Evolutionary conservation across 192 early-diverging fungal species (phyloP), one percentile per base, ranked within the genome.

Genomic region (Obelidium mucronatum): DNA sequence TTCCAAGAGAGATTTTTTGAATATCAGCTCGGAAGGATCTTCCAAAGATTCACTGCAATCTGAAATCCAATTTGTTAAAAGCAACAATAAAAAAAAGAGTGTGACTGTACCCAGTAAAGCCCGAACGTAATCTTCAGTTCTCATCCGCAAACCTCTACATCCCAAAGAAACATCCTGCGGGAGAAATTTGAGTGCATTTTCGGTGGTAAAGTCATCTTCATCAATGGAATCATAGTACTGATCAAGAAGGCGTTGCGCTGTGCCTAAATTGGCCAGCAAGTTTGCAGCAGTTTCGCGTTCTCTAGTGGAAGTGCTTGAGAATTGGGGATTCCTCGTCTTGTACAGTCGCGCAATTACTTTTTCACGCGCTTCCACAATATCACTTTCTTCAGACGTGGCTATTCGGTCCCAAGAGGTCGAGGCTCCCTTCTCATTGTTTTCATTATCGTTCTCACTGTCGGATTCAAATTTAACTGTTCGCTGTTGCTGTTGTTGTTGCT

Each of bases 321-420:
- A n/a, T 19, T 39, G 11, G 35, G 63, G 19, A 22, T 58, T 11
- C 31, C 66, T 67, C 24, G 22, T 30, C 30, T 40, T 67, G 13
- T 39, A 13, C 13, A 67, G 48, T n/a, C 26, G 17, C 11, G 42
- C 40, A 48, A 67, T 67, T 8, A 67, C 66, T 31, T 52, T 11
- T 30, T 67, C 66, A 15, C 66, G 42, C 19, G 66, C 66, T 2
- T 15, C 40, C 17, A 30, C 66, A 51, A 67, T 67, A 51, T 67
- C 66, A 67, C 66, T 48, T 30, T 67, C 66, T 26, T 67, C 66
- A 15, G 44, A 51, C 30, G 66, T 67, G 8, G 66, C 66, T 35
- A 37, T 35, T 0, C 4, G 8, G 11, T 37, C 37, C 34, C 8
- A 30, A 22, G 31, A n/a, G 24, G 13, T 8, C 2, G 8, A 19